phyloP scores from a whole-genome alignment of 306 rosid genomes.

The Abrus pulchellus region DNA sequence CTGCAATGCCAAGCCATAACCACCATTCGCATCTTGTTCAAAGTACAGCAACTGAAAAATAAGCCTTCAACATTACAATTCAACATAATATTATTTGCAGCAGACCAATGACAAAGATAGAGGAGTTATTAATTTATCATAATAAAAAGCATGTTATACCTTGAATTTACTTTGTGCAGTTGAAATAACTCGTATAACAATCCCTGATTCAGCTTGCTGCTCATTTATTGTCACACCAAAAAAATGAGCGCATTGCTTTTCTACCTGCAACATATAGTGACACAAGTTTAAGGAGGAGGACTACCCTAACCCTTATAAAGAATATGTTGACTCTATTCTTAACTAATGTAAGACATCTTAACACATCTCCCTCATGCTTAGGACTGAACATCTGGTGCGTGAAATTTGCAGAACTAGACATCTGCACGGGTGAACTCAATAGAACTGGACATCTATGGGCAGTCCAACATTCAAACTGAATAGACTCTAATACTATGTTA shows the following conservation, averaged over 20 bases:
- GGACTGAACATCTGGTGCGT: too few relatives aligned
- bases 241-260: conserved; percentile 96
- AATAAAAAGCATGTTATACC: conserved; percentile 54
- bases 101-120: not conserved
- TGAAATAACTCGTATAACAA: conserved; percentile 91
- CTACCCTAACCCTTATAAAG: not conserved
- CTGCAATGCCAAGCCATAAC: conserved; percentile 95
- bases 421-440: too few relatives aligned
- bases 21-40: conserved; percentile 84
- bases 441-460: too few relatives aligned
- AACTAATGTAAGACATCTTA: too few relatives aligned
- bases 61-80: conserved; percentile 45
- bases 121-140: not conserved
- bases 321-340: too few relatives aligned
- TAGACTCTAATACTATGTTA: too few relatives aligned
- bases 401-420: too few relatives aligned
- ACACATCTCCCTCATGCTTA: too few relatives aligned
- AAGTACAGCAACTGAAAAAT: conserved; percentile 92
- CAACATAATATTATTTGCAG: conserved; percentile 36
- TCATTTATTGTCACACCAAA: conserved; percentile 92
- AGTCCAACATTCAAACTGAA: too few relatives aligned
- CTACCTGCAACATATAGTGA: conserved; percentile 74
- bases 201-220: conserved; percentile 89
- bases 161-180: conserved; percentile 95
- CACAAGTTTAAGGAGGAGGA: conserved; percentile 46